Evolutionary conservation across 108 stramenopile genomes (phyloP).

Genomic region (Epithemia pelagica): DNA sequence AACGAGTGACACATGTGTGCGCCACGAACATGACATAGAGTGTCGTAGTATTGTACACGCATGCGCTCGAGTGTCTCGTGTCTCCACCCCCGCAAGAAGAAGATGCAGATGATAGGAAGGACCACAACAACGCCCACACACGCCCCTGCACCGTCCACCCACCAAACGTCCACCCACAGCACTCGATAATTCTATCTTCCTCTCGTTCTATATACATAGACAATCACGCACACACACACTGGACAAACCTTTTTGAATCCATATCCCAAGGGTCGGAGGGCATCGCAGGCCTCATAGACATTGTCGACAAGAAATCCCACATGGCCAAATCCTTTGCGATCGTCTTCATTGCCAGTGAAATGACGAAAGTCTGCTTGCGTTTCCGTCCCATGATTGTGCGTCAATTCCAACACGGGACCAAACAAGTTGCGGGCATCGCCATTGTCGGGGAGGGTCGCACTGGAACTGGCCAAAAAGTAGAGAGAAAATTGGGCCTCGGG

Average conservation of each 20-base stretch:
- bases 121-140: no score
- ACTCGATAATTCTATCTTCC: no score
- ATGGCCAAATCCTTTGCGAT: constrained; percentile 94
- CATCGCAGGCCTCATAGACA: constrained; percentile 89
- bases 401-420: constrained; percentile 84
- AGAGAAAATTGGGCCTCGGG: constrained; percentile 68
- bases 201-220: no score
- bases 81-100: no score
- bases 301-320: constrained; percentile 94
- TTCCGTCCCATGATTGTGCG: constrained; percentile 94
- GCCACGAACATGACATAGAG: no score
- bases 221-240: no score
- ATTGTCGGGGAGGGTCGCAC: constrained; percentile 21
- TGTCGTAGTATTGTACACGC: no score
- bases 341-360: constrained; percentile 94
- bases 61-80: no score
- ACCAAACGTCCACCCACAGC: no score
- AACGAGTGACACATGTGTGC: no score
- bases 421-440: constrained; percentile 42
- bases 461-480: constrained; percentile 85
- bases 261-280: constrained; percentile 66
- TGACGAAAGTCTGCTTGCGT: constrained; percentile 68
- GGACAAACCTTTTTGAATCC: constrained; percentile 63
- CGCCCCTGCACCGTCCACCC: no score
- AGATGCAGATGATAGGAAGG: no score